Base-by-base conservation (phyloP, 768 basidiomycete genomes). In the Tulasnella sp. region DNA sequence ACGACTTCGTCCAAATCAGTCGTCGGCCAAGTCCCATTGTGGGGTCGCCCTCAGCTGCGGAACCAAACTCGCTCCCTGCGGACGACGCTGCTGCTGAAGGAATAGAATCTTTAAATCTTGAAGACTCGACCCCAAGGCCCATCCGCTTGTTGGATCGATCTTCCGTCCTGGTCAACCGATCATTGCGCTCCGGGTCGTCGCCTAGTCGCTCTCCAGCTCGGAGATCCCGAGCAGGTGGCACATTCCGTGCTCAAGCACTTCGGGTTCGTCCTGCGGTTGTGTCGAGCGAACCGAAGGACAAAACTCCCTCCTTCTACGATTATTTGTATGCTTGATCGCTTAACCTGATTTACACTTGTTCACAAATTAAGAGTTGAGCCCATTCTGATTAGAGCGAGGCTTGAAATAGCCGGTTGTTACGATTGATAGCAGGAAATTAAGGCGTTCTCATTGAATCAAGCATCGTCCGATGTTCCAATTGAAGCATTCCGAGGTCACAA, bases 171-270 rank as follows among this genome's bases (percentile, higher is more conserved):
- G 40, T 76, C 15, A 46, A 57, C 48, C 67, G 46, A 18, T 13
- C 48, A 9, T 46, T 76, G 23, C 75, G 75, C 26, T 76, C 75
- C 67, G 75, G 75, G 11, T 76, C 75, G 15, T 76, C 75, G 42
- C 75, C 75, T 35, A 76, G 75, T 29, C 75, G 26, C n/a, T 57
- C 75, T 61, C 75, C 75, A 35, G 39, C 20, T 61, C 26, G 57
- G 57, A 32, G 57, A 32, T 61, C 39, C 23, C 39, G 73, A 35
- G 32, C 26, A 20, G 44, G 55, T 48, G 42, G 48, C 20, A 20
- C 18, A 18, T n/a, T 26, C 37, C 40, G 73, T 55, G 73, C 46
- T 35, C 73, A 42, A 35, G 18, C 32, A 26, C 73, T 74, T n/a
- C 73, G 51, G 32, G 44, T 48, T 35, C 73, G 32, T 37, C 73